Conservation (phyloP, 768 basidiomycete species). For the Boletus subparvulus region DNA sequence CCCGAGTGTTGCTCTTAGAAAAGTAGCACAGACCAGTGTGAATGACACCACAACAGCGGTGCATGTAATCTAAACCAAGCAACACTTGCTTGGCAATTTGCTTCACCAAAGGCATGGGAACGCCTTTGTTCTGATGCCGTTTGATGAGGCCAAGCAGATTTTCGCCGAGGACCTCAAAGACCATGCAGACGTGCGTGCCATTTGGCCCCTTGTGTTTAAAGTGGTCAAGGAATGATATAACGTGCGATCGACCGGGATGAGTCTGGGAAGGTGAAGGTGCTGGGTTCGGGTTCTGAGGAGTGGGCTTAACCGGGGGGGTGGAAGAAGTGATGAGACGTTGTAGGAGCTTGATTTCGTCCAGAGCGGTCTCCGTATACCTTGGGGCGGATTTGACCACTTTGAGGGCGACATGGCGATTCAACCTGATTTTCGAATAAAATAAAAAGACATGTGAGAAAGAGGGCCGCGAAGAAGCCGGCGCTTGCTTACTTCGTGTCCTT, state of each 20-base stretch:
- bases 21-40: constrained; percentile 67
- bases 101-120: constrained; percentile 87
- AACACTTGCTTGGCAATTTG: constrained; percentile 98
- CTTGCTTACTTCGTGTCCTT: constrained; percentile 70
- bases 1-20: background rate
- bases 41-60: constrained; percentile 94
- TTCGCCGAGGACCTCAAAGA: constrained; percentile 97
- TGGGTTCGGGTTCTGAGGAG: constrained; percentile 50
- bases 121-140: constrained; percentile 96
- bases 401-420: constrained; percentile 95
- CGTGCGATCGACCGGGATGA: constrained; percentile 89
- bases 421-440: constrained; percentile 46
- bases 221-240: constrained; percentile 97
- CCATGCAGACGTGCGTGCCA: constrained; percentile 98
- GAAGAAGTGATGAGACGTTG: constrained; percentile 91
- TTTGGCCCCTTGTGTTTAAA: constrained; percentile 97
- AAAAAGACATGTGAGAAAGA: constrained; percentile 1
- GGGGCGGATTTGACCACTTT: constrained; percentile 99
- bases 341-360: constrained; percentile 98
- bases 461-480: constrained; percentile 1
- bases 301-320: constrained; percentile 50
- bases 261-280: constrained; percentile 57
- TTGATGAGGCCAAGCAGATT: constrained; percentile 96
- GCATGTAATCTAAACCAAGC: constrained; percentile 96
- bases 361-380: constrained; percentile 95